Conservation (phyloP, 2,329 filamentous ascomycete species). For the Curvularia verruculosa region DNA sequence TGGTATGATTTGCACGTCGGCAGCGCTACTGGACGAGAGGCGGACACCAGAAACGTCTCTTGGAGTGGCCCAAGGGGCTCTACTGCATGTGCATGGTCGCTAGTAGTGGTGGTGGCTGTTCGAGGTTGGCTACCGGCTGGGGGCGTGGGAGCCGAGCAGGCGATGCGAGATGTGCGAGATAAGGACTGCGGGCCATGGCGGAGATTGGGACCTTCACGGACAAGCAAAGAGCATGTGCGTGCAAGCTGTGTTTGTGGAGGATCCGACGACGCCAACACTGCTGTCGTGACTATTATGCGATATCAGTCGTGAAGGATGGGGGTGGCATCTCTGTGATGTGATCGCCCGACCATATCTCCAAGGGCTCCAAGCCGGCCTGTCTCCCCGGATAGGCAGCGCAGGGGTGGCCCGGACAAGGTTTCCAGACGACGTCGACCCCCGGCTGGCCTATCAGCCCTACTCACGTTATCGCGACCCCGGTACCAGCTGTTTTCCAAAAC, state of each 20-base stretch:
- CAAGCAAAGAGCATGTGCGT: background rate
- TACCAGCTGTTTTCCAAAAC: conserved; percentile 6
- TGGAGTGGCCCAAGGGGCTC: conserved; percentile 1
- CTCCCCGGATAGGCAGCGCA: conserved; percentile 2
- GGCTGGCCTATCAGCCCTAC: conserved; percentile 23
- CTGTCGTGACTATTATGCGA: background rate
- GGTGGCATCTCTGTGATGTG: conserved; percentile 8
- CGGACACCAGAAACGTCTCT: conserved; percentile 5
- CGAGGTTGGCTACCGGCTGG: conserved; percentile 4
- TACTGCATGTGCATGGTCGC: background rate
- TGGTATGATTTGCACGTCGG: conserved; percentile 9
- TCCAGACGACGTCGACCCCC: conserved; percentile 3
- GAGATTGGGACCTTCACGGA: background rate
- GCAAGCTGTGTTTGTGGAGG: background rate
- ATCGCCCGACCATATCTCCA: conserved; percentile 6
- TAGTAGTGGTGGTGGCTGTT: background rate
- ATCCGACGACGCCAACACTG: background rate
- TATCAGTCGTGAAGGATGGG: background rate
- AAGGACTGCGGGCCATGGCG: background rate
- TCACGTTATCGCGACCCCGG: conserved; percentile 27
- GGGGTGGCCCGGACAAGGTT: conserved; percentile 13
- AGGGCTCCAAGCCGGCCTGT: conserved; percentile 10
- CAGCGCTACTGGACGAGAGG: background rate
- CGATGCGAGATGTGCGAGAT: background rate
- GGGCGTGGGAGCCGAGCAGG: background rate